Evolutionary conservation across 306 rosid genomes (phyloP).

Genomic region (Sicyos baderoa): DNA sequence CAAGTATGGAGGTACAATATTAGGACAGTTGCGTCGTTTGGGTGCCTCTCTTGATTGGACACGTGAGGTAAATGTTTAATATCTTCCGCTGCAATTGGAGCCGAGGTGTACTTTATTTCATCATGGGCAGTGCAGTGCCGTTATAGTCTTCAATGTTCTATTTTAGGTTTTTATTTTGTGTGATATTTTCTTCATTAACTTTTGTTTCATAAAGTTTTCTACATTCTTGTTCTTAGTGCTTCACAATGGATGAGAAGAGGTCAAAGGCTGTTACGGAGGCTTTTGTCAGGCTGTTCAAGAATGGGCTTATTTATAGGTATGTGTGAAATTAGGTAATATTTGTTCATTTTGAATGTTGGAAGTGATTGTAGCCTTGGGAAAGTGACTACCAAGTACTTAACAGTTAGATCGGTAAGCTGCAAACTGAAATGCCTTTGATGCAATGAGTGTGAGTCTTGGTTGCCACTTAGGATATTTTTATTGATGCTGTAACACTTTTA

Average conservation of each 20-base stretch:
- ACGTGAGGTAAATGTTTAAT: slow-evolving; percentile 59
- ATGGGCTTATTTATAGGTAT: slow-evolving; percentile 78
- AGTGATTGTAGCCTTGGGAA: slow-evolving; percentile 7
- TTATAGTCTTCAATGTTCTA: neutral
- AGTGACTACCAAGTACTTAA: neutral
- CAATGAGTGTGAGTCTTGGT: neutral
- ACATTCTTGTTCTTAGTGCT: slow-evolving; percentile 48
- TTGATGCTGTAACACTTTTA: too few relatives aligned
- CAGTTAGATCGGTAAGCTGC: slow-evolving; percentile 3
- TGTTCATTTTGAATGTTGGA: neutral
- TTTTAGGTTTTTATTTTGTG: neutral
- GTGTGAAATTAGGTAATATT: slow-evolving; percentile 19
- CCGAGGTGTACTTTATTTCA: slow-evolving; percentile 12
- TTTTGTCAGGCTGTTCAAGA: slow-evolving; percentile 69
- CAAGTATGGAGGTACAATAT: slow-evolving; percentile 72
- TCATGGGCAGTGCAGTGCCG: neutral
- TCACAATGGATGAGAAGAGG: slow-evolving; percentile 89
- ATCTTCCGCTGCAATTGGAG: neutral
- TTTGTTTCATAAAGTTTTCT: neutral
- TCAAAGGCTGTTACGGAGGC: slow-evolving; percentile 86
- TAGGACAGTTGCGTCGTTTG: slow-evolving; percentile 69
- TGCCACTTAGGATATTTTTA: neutral
- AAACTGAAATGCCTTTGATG: neutral
- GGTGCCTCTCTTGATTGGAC: slow-evolving; percentile 98
- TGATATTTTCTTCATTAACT: neutral